Evolutionary conservation across 768 basidiomycete species (phyloP), one percentile per base, ranked within the genome.

Genomic region (Leccinum longicurvipes): DNA sequence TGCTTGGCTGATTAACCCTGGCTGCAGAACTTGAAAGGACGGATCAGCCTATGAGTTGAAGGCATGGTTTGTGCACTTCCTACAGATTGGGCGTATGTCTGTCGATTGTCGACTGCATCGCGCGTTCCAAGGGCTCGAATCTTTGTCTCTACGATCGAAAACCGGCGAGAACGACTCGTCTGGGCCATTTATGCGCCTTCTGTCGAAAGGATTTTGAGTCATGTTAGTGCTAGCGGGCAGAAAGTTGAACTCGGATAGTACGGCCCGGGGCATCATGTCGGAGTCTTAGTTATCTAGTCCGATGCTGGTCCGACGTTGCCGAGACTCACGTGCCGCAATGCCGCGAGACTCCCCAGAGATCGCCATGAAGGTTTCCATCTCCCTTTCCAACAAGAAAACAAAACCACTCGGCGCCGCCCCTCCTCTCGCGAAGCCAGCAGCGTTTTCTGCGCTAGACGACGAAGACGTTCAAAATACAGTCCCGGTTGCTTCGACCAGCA

Each of bases 31-130:
- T 99, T 60, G 53, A 47, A 42, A 54, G 56, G 53, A 50, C 59
- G 39, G 48, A 44, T 53, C 31, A 60, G 58, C 39, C 28, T 3
- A 19, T 47, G 50, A 47, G 47, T 24, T 31, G 47, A 34, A 48
- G 45, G 25, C 28, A 45, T 34, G 17, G 9, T 9, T 23, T 50
- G 31, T 25, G 14, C 31, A 34, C 8, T 46, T 73, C 84, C 52
- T 71, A 96, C 96, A 98, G 57, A 98, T 91, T 17, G 91, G 89
- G 62, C 94, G 79, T 54, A 95, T 85, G 57, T 92, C 89, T 41
- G 72, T 71, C 21, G 83, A 68, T 25, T 69, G 63, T 59, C 94
- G 79, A 42, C 75, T 79, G 63, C 74, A 73, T 54, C 86, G 79
- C 29, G 76, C 60, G 19, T 53, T 51, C 61, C 66, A 62, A 9